Base-by-base conservation (phyloP, 1,139 yeast species). In the Chernovozyma sophiae-reginae region DNA sequence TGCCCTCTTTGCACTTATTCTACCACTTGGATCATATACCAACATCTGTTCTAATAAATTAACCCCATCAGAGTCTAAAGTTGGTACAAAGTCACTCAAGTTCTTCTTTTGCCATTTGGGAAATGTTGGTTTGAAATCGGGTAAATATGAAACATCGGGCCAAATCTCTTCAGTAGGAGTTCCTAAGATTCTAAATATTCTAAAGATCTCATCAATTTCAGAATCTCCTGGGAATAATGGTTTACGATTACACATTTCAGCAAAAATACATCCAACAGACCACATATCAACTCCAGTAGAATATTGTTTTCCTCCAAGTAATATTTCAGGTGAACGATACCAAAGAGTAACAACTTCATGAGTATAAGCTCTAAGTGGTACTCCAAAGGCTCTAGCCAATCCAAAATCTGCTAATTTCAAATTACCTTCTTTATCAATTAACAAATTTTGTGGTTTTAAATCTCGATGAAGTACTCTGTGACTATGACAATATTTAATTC, bases 261-360 rank as follows among this genome's bases (percentile, higher is more conserved):
- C 98, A 65, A 94, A 92, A 40, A 92, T 92, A 61, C 97, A 90
- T 17, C 99, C 99, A 41, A 89, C 86, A 14, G 96, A 86, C 99
- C 99, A 92, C 83, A 94, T 89, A 59, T 92, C 99, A 35, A 92
- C 97, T 20, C 97, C 97, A 0, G 97, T 92, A 35, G 96, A 86
- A 62, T 92, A 92, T 60, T 92, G 97, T 48, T 95, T 87, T 18
- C 97, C 97, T 24, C 99, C 99, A 29, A 92, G 72, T 46, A 92
- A 70, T 42, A 92, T 87, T 58, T 92, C 99, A 1, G 99, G 99
- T 1, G 97, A 90, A 48, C 99, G 74, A 62, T 92, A 92, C 99
- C 99, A 92, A 49, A 94, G 70, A 0, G 99, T 92, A 38, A 94
- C 98, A 43, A 92, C 97, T 58, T 92, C 97, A 64, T 90, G 97